phyloP scores from a whole-genome alignment of 2,329 filamentous ascomycete species.

The Fusarium ambrosium region DNA sequence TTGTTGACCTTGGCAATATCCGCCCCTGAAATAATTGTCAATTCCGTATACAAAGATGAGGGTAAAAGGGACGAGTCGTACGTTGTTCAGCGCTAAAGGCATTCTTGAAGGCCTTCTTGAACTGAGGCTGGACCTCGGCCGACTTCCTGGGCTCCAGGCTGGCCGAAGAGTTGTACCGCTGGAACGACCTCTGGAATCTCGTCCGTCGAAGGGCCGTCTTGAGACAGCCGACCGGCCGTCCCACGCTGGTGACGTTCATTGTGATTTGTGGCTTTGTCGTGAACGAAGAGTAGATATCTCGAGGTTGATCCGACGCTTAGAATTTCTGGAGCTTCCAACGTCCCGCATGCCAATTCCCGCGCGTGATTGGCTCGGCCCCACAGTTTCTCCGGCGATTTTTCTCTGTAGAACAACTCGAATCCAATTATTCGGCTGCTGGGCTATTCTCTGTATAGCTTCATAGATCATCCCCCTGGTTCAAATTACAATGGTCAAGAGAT shows the following conservation, averaged over 20 bases:
- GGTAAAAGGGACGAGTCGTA: conserved; percentile 41
- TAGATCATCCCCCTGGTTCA: not conserved
- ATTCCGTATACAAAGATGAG: not conserved
- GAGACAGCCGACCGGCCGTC: conserved; percentile 79
- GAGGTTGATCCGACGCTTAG: conserved; percentile 41
- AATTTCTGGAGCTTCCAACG: conserved; percentile 46
- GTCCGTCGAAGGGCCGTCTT: conserved; percentile 73
- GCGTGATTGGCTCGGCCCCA: conserved; percentile 55
- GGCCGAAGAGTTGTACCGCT: conserved; percentile 64
- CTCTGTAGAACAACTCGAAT: conserved; percentile 1
- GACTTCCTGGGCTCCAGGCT: conserved; percentile 39
- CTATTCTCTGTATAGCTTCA: conserved; percentile 20
- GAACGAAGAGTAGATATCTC: conserved; percentile 28
- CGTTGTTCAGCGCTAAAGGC: conserved; percentile 53
- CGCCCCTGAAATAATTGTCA: conserved; percentile 46
- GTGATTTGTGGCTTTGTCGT: conserved; percentile 45
- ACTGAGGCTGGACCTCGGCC: conserved; percentile 20
- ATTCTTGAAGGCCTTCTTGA: conserved; percentile 31
- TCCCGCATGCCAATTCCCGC: conserved; percentile 34
- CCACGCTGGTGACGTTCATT: conserved; percentile 72
- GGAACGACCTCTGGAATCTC: conserved; percentile 61
- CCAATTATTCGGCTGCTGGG: not conserved
- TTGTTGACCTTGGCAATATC: conserved; percentile 53
- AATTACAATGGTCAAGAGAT: conserved; percentile 38
- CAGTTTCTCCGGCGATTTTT: conserved; percentile 49